A percentile compares a stretch with the other conserved stretches of the same genome.
Evolutionary conservation across 1,284 basidiomycete genomes (phyloP).

Genomic region (Wallemia hederae): DNA sequence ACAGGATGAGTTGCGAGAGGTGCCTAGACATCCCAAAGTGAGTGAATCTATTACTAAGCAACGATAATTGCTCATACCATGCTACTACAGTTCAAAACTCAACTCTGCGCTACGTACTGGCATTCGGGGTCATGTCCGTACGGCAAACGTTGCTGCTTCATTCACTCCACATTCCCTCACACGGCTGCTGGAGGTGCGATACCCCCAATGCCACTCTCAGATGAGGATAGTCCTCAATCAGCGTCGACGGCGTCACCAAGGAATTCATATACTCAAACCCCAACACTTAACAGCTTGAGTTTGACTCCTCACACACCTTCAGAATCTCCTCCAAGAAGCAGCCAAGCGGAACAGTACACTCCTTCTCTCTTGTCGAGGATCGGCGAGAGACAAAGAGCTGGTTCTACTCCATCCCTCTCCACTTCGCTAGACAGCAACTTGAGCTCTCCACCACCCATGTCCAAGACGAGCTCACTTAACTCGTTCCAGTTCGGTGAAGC

Average conservation of each 20-base stretch:
- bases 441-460: neutral
- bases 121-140: slow-evolving; percentile 68
- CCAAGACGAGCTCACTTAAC: neutral
- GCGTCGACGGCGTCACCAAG: neutral
- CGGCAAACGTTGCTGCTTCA: slow-evolving; percentile 27
- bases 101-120: slow-evolving; percentile 74
- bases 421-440: neutral
- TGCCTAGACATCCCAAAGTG: slow-evolving; percentile 59
- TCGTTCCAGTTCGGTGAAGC: neutral
- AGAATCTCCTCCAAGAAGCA: neutral
- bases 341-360: neutral
- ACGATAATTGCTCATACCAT: slow-evolving; percentile 6
- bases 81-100: slow-evolving; percentile 46
- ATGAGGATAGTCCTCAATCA: neutral
- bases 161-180: neutral
- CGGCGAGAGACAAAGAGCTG: neutral
- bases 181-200: neutral
- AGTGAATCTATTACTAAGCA: slow-evolving; percentile 7
- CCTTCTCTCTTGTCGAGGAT: neutral
- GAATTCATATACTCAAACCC: neutral
- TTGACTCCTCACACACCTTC: neutral
- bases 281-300: neutral
- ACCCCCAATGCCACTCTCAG: neutral
- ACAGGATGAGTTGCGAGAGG: slow-evolving; percentile 49
- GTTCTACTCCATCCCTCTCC: neutral